Evolutionary conservation across 495 filamentous ascomycete genomes (phyloP).

Genomic region (Sphaerosporella brunnea): DNA sequence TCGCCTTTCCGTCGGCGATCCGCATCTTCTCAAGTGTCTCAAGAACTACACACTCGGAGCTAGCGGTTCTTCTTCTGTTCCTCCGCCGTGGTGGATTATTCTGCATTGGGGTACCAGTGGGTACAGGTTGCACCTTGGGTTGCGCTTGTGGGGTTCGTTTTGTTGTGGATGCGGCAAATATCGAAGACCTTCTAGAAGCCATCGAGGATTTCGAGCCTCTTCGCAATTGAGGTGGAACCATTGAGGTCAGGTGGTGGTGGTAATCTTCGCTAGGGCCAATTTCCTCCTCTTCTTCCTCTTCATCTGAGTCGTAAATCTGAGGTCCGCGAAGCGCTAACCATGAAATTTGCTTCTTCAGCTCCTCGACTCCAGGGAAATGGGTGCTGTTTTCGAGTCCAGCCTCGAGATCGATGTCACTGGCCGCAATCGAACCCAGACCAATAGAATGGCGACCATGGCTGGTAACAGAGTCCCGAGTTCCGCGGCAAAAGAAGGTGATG

Average conservation of each 20-base stretch:
- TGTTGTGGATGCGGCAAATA: background rate
- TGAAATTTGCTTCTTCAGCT: slow-evolving; percentile 20
- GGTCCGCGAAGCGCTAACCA: slow-evolving; percentile 11
- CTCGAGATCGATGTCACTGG: slow-evolving; percentile 17
- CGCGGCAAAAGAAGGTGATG: slow-evolving; percentile 21
- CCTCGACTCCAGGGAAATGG: slow-evolving; percentile 17
- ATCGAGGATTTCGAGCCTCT: background rate
- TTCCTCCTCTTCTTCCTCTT: slow-evolving; percentile 9
- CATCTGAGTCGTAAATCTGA: background rate
- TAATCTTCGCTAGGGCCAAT: slow-evolving; percentile 9
- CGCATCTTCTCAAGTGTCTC: slow-evolving; percentile 22
- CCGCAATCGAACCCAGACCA: slow-evolving; percentile 17
- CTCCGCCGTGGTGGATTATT: background rate
- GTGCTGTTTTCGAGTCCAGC: slow-evolving; percentile 17
- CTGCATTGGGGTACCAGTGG: background rate
- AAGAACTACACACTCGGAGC: slow-evolving; percentile 23
- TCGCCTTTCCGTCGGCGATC: background rate
- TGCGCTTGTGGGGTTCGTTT: background rate
- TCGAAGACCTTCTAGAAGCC: background rate
- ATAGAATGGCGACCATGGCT: slow-evolving; percentile 12
- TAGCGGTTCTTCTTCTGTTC: slow-evolving; percentile 18
- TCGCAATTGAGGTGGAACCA: slow-evolving; percentile 2
- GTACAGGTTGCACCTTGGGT: background rate
- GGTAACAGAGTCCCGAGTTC: slow-evolving; percentile 8
- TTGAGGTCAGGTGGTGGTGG: slow-evolving; percentile 10